Conservation (phyloP, 2,329 filamentous ascomycete species). For the Colletotrichum viniferum region DNA sequence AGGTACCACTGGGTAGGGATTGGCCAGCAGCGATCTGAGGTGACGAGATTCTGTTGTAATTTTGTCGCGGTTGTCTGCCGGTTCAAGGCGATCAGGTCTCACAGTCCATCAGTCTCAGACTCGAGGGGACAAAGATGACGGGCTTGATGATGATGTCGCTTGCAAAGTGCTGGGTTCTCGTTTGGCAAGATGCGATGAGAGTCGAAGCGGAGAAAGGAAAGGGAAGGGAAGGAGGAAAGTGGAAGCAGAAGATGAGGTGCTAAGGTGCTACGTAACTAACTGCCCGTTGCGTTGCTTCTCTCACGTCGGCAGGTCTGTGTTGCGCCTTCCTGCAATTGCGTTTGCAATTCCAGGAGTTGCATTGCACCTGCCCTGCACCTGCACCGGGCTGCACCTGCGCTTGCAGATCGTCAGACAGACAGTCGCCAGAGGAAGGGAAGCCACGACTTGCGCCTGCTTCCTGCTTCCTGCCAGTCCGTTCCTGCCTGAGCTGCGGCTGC, state of each 20-base stretch:
- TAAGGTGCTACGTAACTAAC: no score
- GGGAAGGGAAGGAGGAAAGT: neutral
- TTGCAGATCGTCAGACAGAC: neutral
- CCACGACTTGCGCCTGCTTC: neutral
- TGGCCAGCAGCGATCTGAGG: neutral
- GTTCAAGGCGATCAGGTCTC: neutral
- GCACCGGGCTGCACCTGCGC: neutral
- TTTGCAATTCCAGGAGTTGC: neutral
- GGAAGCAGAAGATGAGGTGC: neutral
- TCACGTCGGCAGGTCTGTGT: neutral
- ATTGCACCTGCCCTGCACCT: neutral
- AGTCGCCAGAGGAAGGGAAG: neutral
- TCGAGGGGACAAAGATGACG: neutral
- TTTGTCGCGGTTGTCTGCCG: neutral
- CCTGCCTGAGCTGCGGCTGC: neutral
- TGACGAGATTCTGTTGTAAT: constrained; percentile 1
- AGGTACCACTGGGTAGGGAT: constrained; percentile 10
- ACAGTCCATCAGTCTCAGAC: neutral
- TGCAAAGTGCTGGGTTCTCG: neutral
- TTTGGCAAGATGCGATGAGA: neutral
- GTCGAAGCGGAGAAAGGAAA: neutral
- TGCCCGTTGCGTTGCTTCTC: neutral
- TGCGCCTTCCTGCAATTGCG: neutral
- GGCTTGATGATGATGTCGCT: neutral
- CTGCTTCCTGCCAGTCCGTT: neutral